Evolutionary conservation across 768 basidiomycete species (phyloP).

Genomic region (Cyathus striatus): DNA sequence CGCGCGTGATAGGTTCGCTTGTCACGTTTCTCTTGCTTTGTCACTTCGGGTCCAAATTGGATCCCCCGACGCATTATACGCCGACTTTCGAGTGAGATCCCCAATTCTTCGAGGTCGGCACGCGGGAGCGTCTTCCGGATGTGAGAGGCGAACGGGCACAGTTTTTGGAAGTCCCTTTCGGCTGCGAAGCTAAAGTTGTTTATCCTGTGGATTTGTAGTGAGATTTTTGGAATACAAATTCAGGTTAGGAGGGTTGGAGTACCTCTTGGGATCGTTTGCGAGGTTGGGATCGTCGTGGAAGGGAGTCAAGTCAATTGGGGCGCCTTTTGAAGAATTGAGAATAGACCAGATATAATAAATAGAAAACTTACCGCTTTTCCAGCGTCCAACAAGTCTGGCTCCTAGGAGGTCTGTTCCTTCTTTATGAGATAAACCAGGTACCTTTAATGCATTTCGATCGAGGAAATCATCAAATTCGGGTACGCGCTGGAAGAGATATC

Average conservation of each 20-base stretch:
- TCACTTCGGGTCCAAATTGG: slow-evolving; percentile 1
- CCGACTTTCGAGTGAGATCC: background rate
- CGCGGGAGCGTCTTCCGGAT: slow-evolving; percentile 2
- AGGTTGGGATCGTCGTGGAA: background rate
- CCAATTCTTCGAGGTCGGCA: background rate
- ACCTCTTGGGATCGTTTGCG: background rate
- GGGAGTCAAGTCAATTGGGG: slow-evolving; percentile 2
- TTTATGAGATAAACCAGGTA: slow-evolving; percentile 17
- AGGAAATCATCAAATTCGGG: slow-evolving; percentile 47
- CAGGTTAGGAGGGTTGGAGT: background rate
- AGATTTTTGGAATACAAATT: background rate
- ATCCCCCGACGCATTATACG: slow-evolving; percentile 4
- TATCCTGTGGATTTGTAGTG: background rate
- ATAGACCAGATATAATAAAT: background rate
- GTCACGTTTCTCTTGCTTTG: background rate
- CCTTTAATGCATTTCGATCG: slow-evolving; percentile 27
- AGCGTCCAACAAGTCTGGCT: slow-evolving; percentile 3
- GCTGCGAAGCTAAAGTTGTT: slow-evolving; percentile 3
- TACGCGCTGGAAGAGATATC: slow-evolving; percentile 47
- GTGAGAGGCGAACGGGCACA: slow-evolving; percentile 4
- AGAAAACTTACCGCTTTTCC: slow-evolving; percentile 3
- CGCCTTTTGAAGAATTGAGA: slow-evolving; percentile 3
- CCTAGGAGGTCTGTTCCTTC: slow-evolving; percentile 34
- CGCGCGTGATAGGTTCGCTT: background rate
- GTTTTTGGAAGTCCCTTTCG: slow-evolving; percentile 3